A percentile compares a stretch with the other conserved stretches of the same genome.
Conservation (phyloP, 441 rosid genomes). For the Croton setiger region DNA sequence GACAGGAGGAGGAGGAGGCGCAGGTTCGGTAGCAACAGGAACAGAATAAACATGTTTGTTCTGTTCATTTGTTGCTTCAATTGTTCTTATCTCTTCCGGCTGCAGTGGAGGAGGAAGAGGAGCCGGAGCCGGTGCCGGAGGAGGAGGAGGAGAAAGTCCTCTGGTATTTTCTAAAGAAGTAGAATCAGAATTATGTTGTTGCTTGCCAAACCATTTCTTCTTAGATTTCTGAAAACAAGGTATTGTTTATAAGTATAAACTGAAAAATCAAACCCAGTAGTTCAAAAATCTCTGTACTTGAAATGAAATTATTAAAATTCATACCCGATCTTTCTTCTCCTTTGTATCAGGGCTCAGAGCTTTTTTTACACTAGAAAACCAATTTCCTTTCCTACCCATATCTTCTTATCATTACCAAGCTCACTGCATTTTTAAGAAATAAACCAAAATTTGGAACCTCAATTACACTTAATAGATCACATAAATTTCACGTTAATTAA, state of each 20-base stretch:
- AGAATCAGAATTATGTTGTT: conserved; percentile 40
- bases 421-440: conserved; percentile 21
- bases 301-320: conserved; percentile 1
- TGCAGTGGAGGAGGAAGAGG: conserved; percentile 32
- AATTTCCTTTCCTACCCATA: conserved; percentile 94
- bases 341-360: conserved; percentile 80
- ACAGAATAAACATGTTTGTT: conserved; percentile 30
- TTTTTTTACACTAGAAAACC: conserved; percentile 86
- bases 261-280: not conserved
- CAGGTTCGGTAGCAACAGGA: conserved; percentile 29
- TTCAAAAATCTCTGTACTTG: not conserved
- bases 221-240: conserved; percentile 36
- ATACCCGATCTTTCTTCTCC: conserved; percentile 60
- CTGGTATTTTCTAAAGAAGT: conserved; percentile 28
- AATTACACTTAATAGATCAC: conserved; percentile 2
- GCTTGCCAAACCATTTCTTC: conserved; percentile 52
- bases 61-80: conserved; percentile 46
- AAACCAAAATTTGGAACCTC: conserved; percentile 15
- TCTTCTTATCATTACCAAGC: conserved; percentile 38
- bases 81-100: conserved; percentile 46
- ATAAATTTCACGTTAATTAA: not conserved
- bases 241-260: not conserved
- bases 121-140: conserved; percentile 23
- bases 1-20: conserved; percentile 27
- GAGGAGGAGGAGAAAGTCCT: conserved; percentile 29